These are phyloP conservation scores for Yamadazyma spencermartinsiae DNA, from an alignment of 1,139 yeast species.

Conservation along the genomic window DNA sequence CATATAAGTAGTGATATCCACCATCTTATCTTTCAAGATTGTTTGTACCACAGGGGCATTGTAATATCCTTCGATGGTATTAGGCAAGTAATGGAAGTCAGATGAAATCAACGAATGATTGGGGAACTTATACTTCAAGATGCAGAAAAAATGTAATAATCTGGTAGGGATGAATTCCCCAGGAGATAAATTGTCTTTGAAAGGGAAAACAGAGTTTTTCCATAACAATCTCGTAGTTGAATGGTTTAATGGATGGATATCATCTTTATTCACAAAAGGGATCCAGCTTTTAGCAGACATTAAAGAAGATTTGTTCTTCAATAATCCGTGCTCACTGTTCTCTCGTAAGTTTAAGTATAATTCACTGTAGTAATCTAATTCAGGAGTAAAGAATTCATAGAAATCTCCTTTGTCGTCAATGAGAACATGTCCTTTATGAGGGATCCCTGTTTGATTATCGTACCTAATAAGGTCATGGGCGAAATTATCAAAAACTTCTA, in stretches of 20 bases:
- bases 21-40: constrained; percentile 63
- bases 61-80: constrained; percentile 59
- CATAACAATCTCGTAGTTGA: constrained; percentile 31
- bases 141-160: constrained; percentile 63
- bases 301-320: constrained; percentile 22
- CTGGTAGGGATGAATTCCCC: constrained; percentile 85
- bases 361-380: constrained; percentile 61
- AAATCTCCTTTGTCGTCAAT: constrained; percentile 76
- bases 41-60: constrained; percentile 87
- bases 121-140: constrained; percentile 68
- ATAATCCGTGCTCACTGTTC: constrained; percentile 38
- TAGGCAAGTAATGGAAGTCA: constrained; percentile 69
- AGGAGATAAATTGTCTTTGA: constrained; percentile 66
- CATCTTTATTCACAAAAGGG: constrained; percentile 33
- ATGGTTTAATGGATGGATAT: constrained; percentile 43
- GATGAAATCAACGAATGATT: constrained; percentile 71
- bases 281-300: constrained; percentile 29
- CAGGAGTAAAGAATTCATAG: constrained; percentile 70
- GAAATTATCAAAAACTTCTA: constrained; percentile 84
- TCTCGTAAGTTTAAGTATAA: constrained; percentile 57
- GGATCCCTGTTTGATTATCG: constrained; percentile 65
- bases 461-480: constrained; percentile 81
- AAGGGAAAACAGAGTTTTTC: constrained; percentile 48
- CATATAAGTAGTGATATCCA: constrained; percentile 75
- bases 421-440: constrained; percentile 77